These are phyloP conservation scores for Mastigamoeba balamuthi DNA, from an alignment of 78 protist species.

Conservation along the genomic window DNA sequence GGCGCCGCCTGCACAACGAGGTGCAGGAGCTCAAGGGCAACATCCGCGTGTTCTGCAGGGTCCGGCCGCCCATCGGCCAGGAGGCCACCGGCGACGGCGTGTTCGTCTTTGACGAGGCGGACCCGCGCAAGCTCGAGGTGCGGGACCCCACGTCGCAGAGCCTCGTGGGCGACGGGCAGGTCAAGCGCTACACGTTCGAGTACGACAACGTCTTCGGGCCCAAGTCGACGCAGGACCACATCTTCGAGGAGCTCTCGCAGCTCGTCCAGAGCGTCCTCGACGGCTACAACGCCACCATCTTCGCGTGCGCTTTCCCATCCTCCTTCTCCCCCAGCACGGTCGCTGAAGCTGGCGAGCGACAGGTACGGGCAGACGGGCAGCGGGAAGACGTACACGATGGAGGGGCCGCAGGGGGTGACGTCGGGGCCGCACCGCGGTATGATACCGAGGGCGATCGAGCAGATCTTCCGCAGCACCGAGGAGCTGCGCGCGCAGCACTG, in stretches of 20 bases:
- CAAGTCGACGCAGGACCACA: not conserved
- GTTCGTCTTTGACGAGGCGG: not conserved
- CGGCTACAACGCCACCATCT: constrained; percentile 67
- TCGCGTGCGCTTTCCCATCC: constrained; percentile 74
- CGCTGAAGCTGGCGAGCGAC: not conserved
- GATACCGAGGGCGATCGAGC: not conserved
- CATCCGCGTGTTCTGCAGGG: constrained; percentile 62
- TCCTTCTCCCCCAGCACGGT: not conserved
- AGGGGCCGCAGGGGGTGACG: not conserved
- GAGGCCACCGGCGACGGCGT: not conserved
- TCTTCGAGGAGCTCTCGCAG: not conserved
- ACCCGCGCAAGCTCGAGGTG: not conserved
- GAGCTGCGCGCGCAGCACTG: not conserved
- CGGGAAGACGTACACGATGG: constrained; percentile 67
- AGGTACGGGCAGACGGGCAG: constrained; percentile 32
- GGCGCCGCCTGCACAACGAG: constrained; percentile 1
- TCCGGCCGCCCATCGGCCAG: constrained; percentile 23
- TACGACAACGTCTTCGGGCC: not conserved
- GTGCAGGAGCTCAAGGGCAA: constrained; percentile 29
- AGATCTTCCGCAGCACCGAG: not conserved
- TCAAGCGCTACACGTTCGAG: not conserved
- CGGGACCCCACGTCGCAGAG: not conserved
- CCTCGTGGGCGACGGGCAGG: too few relatives aligned
- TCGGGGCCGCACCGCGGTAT: not conserved
- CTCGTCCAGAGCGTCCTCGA: constrained; percentile 48